phyloP scores from a whole-genome alignment of 345 rosid genomes.

The Populus simonii region DNA sequence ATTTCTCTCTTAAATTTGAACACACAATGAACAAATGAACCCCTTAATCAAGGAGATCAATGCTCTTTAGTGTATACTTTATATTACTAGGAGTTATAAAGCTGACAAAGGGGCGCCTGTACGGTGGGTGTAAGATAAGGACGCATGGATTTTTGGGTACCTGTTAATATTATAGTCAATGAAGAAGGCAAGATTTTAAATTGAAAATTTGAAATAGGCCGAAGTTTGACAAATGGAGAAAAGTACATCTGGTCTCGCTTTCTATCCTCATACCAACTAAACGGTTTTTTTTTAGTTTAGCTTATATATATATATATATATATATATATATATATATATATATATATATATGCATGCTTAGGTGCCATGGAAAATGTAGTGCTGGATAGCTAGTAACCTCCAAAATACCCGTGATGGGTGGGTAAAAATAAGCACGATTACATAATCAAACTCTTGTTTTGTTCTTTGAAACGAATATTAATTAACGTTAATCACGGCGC shows the following conservation, averaged over 20 bases:
- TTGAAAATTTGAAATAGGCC: conserved; percentile 2
- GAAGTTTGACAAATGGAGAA: conserved; percentile 29
- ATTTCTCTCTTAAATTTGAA: not conserved
- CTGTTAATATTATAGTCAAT: conserved; percentile 35
- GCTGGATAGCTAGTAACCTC: not conserved
- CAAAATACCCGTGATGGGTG: conserved; percentile 22
- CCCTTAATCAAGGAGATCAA: not conserved
- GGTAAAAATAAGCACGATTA: conserved; percentile 4
- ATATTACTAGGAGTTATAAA: not conserved
- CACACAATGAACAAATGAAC: not conserved
- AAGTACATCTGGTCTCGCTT: conserved; percentile 20
- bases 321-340: too few species aligned
- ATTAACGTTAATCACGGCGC: conserved; percentile 37
- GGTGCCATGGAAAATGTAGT: not conserved
- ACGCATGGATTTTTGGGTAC: not conserved
- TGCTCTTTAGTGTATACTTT: not conserved
- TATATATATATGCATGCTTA: not conserved
- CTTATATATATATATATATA: too few species aligned
- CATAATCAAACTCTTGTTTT: conserved; percentile 1
- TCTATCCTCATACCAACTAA: conserved; percentile 11
- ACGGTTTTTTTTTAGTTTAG: not conserved
- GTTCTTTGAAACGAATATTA: not conserved
- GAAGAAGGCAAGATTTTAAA: conserved; percentile 34
- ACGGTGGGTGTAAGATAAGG: conserved; percentile 18
- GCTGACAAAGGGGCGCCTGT: not conserved